Percentiles rank a stretch among this genome's conserved stretches.
Conservation (phyloP, 129 eudicot genomes). For the Escallonia rubra region DNA sequence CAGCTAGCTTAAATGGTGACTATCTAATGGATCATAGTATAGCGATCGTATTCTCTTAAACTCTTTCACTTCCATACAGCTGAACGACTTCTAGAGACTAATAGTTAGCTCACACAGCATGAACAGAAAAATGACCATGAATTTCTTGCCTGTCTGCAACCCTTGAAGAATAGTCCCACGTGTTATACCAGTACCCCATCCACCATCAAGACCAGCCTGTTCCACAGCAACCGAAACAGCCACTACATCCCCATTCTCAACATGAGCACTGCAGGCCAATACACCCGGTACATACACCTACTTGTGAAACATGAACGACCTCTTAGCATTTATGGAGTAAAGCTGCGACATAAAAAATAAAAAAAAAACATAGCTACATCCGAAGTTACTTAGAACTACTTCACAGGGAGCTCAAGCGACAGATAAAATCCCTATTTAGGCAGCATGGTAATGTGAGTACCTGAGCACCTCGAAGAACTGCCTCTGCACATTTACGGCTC, state of each 20-base stretch:
- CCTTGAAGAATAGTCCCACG: conserved; percentile 94
- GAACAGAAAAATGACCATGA: conserved; percentile 1
- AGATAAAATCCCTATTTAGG: neutral
- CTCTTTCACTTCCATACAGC: neutral
- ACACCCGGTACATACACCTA: conserved; percentile 98
- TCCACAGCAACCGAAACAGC: conserved; percentile 96
- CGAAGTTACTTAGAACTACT: neutral
- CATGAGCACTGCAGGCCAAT: conserved; percentile 97
- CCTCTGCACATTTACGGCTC: conserved; percentile 98
- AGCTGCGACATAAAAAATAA: neutral
- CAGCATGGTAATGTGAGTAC: conserved; percentile 16
- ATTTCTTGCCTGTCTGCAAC: conserved; percentile 50
- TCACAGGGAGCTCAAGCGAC: neutral
- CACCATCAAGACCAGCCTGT: conserved; percentile 63
- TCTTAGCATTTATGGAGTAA: neutral
- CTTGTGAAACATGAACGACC: neutral
- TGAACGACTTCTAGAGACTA: neutral
- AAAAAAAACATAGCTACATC: neutral
- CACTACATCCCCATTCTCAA: conserved; percentile 81
- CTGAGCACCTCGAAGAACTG: conserved; percentile 99
- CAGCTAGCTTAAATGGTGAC: too few species aligned
- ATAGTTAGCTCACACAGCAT: neutral
- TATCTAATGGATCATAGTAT: too few species aligned
- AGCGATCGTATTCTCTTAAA: too few species aligned
- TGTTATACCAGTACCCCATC: conserved; percentile 81